These are phyloP conservation scores for Hymenoscyphus linearis DNA, from an alignment of 2,329 filamentous ascomycete genomes.

Conservation along the genomic window DNA sequence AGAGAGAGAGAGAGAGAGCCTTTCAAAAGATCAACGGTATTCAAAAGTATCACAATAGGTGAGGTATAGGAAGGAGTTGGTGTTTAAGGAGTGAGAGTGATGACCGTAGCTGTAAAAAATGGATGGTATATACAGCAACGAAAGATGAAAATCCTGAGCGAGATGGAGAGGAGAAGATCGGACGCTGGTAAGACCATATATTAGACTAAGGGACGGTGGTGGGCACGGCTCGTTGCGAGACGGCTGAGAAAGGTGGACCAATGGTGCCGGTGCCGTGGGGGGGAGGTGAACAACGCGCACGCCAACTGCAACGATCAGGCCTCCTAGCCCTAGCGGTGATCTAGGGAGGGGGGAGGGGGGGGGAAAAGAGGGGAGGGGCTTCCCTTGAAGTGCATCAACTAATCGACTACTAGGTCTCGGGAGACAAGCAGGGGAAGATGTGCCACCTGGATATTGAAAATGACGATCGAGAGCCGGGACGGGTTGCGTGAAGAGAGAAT, in stretches of 20 bases:
- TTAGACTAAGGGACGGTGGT: slow-evolving; percentile 6
- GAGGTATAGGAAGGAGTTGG: background rate
- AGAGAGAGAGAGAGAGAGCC: background rate
- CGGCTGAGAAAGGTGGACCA: background rate
- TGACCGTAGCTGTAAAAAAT: background rate
- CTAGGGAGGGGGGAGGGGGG: slow-evolving; percentile 6
- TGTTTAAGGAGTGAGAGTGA: background rate
- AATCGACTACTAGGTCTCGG: background rate
- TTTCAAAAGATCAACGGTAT: background rate
- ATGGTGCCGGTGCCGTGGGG: slow-evolving; percentile 2
- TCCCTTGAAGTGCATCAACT: slow-evolving; percentile 1
- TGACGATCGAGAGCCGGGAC: slow-evolving; percentile 1
- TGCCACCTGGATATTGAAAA: slow-evolving; percentile 3
- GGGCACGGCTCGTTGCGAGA: background rate
- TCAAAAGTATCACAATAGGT: background rate
- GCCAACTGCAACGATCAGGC: slow-evolving; percentile 10
- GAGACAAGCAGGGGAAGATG: background rate
- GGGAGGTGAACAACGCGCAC: slow-evolving; percentile 10
- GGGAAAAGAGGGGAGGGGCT: background rate
- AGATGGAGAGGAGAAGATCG: slow-evolving; percentile 7
- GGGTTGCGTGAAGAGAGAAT: background rate
- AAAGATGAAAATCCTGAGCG: slow-evolving; percentile 1
- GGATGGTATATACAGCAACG: slow-evolving; percentile 1
- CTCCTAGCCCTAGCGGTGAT: slow-evolving; percentile 6
- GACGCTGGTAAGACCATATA: slow-evolving; percentile 13